Evolutionary conservation across 306 rosid genomes (phyloP).

Genomic region (Vigna radiata): DNA sequence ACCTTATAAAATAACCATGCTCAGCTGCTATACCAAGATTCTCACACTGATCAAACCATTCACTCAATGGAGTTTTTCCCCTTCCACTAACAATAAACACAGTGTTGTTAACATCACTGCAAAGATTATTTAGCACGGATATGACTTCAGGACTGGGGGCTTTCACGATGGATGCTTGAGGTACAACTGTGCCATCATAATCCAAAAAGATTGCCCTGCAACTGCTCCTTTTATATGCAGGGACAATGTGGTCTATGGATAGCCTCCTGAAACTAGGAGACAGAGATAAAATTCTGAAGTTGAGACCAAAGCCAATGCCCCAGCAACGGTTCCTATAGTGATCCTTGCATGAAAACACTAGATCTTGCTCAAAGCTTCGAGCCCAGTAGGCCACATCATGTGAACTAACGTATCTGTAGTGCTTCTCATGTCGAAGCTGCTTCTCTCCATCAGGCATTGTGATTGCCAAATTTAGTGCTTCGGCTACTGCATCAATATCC

Average conservation of each 20-base stretch:
- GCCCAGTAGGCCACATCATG: slow-evolving; percentile 93
- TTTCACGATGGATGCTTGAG: slow-evolving; percentile 65
- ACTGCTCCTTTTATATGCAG: slow-evolving; percentile 69
- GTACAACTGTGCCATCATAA: slow-evolving; percentile 86
- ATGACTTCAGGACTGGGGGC: slow-evolving; percentile 69
- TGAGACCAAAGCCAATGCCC: slow-evolving; percentile 86
- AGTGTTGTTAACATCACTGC: slow-evolving; percentile 73
- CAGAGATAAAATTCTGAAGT: slow-evolving; percentile 78
- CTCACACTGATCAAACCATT: slow-evolving; percentile 78
- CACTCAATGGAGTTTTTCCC: slow-evolving; percentile 62
- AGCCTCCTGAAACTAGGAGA: slow-evolving; percentile 89
- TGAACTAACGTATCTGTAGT: slow-evolving; percentile 77
- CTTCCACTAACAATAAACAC: slow-evolving; percentile 91
- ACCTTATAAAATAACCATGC: slow-evolving; percentile 89
- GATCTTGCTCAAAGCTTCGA: slow-evolving; percentile 67
- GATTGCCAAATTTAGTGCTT: slow-evolving; percentile 73
- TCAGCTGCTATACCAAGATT: slow-evolving; percentile 94
- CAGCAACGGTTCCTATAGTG: slow-evolving; percentile 69
- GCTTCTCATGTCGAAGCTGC: slow-evolving; percentile 79
- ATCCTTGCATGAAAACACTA: slow-evolving; percentile 77
- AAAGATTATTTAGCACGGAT: slow-evolving; percentile 67
- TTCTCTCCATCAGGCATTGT: slow-evolving; percentile 66
- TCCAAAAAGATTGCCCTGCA: slow-evolving; percentile 88
- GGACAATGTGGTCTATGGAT: slow-evolving; percentile 61
- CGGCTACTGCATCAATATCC: slow-evolving; percentile 77